These are phyloP conservation scores for Neurospora sp. DNA, from an alignment of 495 filamentous ascomycete species.

Conservation along the genomic window DNA sequence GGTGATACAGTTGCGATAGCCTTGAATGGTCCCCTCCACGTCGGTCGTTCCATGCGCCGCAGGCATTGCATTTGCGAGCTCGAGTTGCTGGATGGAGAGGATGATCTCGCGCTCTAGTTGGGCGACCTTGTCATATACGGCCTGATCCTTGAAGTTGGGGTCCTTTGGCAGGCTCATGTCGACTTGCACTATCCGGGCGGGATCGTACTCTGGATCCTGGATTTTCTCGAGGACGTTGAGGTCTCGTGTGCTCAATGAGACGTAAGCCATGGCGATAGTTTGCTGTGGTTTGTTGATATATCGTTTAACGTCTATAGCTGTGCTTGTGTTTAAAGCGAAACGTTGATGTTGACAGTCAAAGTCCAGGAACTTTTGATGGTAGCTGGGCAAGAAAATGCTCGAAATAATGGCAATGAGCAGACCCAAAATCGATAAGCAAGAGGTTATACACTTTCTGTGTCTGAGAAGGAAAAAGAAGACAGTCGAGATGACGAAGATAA, in stretches of 20 bases:
- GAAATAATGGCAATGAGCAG: neutral
- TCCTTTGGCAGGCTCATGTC: slow-evolving; percentile 50
- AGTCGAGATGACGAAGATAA: neutral
- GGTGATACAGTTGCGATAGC: slow-evolving; percentile 31
- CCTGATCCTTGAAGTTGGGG: slow-evolving; percentile 39
- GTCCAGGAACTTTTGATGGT: neutral
- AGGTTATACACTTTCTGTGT: neutral
- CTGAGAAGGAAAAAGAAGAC: neutral
- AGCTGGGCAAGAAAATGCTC: neutral
- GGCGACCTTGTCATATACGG: slow-evolving; percentile 27
- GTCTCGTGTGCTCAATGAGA: slow-evolving; percentile 58
- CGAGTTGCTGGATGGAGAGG: slow-evolving; percentile 35
- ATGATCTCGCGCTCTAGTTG: slow-evolving; percentile 39
- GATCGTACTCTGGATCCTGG: slow-evolving; percentile 67
- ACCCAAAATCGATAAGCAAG: neutral
- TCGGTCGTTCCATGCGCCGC: slow-evolving; percentile 15
- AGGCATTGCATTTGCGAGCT: slow-evolving; percentile 34
- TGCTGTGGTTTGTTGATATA: neutral
- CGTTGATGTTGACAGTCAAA: neutral
- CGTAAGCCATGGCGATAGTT: slow-evolving; percentile 31
- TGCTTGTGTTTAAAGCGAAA: neutral
- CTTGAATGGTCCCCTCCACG: slow-evolving; percentile 13
- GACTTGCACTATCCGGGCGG: slow-evolving; percentile 41
- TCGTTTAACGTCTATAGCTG: neutral
- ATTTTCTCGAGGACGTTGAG: slow-evolving; percentile 63